These are phyloP conservation scores for Zygotorulaspora chibaensis DNA, from an alignment of 805 yeast species.

Conservation along the genomic window DNA sequence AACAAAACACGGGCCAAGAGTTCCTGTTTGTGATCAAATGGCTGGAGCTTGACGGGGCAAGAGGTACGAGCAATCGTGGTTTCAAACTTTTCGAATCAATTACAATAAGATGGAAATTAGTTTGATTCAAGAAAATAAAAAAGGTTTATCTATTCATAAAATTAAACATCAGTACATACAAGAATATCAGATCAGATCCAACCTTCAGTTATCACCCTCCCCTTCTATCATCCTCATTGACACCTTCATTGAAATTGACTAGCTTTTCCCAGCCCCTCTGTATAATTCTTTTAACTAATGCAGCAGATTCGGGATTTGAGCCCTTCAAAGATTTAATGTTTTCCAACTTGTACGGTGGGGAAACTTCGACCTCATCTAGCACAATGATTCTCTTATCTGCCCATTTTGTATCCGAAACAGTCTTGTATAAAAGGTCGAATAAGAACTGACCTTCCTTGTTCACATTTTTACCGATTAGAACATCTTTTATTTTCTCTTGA, in stretches of 20 bases:
- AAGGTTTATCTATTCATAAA: neutral
- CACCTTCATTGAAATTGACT: conserved; percentile 22
- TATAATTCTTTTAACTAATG: conserved; percentile 45
- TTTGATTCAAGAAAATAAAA: neutral
- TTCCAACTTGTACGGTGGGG: conserved; percentile 41
- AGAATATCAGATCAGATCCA: neutral
- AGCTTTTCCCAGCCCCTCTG: conserved; percentile 46
- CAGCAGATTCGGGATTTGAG: conserved; percentile 34
- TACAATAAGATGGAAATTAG: conserved; percentile 33
- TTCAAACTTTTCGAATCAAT: conserved; percentile 48
- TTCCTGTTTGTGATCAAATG: conserved; percentile 32
- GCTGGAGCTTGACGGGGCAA: conserved; percentile 62
- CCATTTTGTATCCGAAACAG: conserved; percentile 45
- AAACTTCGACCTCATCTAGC: conserved; percentile 43
- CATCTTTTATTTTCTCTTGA: conserved; percentile 21
- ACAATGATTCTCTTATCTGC: conserved; percentile 41
- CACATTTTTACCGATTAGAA: conserved; percentile 36
- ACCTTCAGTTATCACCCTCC: conserved; percentile 47
- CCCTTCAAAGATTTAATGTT: conserved; percentile 21
- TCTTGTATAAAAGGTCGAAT: conserved; percentile 42
- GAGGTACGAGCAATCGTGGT: conserved; percentile 58
- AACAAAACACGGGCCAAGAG: conserved; percentile 16
- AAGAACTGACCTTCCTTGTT: conserved; percentile 42
- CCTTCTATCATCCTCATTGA: conserved; percentile 30
- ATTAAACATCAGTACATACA: neutral